These are phyloP conservation scores for Cercospora janseana DNA, from an alignment of 2,329 filamentous ascomycete genomes.

Conservation along the genomic window DNA sequence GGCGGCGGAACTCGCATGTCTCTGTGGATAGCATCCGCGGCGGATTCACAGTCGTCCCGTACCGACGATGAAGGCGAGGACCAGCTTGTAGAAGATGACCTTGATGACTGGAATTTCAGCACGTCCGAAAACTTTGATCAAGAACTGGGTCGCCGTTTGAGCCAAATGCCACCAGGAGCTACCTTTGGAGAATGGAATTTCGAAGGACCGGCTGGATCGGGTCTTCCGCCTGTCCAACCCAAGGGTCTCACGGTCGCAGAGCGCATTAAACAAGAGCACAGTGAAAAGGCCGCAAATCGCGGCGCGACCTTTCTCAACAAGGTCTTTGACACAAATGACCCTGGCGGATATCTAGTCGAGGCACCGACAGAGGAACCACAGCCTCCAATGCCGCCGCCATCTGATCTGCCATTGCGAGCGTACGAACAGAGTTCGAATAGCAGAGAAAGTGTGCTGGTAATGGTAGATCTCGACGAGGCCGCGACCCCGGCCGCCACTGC, in stretches of 20 bases:
- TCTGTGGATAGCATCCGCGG: slow-evolving; percentile 58
- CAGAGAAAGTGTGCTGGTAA: slow-evolving; percentile 51
- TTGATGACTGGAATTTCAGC: slow-evolving; percentile 64
- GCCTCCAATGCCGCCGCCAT: slow-evolving; percentile 31
- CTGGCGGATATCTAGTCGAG: slow-evolving; percentile 56
- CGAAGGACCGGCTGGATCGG: slow-evolving; percentile 22
- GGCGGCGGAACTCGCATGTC: slow-evolving; percentile 68
- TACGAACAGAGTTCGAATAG: slow-evolving; percentile 36
- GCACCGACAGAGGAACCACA: slow-evolving; percentile 40
- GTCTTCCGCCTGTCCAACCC: slow-evolving; percentile 24
- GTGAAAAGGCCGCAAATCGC: slow-evolving; percentile 57
- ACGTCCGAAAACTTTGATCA: slow-evolving; percentile 61
- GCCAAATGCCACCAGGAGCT: slow-evolving; percentile 31
- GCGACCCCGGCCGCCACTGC: slow-evolving; percentile 47
- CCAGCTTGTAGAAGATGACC: slow-evolving; percentile 9
- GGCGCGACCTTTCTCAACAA: slow-evolving; percentile 58
- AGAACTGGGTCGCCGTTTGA: slow-evolving; percentile 36
- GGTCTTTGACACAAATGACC: slow-evolving; percentile 54
- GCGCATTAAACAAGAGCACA: slow-evolving; percentile 50
- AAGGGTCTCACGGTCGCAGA: slow-evolving; percentile 29
- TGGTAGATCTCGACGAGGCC: slow-evolving; percentile 60
- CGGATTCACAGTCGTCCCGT: slow-evolving; percentile 26
- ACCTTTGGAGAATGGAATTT: slow-evolving; percentile 28
- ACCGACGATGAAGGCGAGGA: slow-evolving; percentile 31
- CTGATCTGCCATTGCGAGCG: slow-evolving; percentile 56